Conservation (phyloP, 768 basidiomycete genomes). For the Amanita molliuscula region DNA sequence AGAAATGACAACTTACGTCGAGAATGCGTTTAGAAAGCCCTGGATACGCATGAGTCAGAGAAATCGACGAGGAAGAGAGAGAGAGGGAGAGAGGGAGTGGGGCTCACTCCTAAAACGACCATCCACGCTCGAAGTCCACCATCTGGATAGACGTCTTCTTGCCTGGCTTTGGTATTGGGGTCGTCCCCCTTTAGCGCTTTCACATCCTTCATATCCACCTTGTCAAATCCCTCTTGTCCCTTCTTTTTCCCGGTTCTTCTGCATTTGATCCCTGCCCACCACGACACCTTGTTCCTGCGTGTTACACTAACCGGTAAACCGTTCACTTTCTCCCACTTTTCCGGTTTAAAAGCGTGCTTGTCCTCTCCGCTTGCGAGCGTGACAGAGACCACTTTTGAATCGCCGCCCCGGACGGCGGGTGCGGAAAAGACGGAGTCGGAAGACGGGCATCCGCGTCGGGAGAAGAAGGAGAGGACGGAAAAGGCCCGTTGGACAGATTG, state of each 20-base stretch:
- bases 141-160: conserved; percentile 22
- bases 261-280: not conserved
- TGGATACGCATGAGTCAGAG: conserved; percentile 7
- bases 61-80: too few relatives aligned
- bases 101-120: conserved; percentile 30
- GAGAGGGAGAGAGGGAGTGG: too few relatives aligned
- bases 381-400: not conserved
- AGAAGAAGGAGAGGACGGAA: conserved; percentile 1
- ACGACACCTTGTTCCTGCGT: not conserved
- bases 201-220: not conserved
- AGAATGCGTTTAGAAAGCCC: conserved; percentile 37
- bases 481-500: too few relatives aligned
- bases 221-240: not conserved
- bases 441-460: not conserved
- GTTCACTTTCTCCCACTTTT: not conserved
- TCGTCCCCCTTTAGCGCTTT: not conserved
- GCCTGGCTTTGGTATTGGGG: too few relatives aligned
- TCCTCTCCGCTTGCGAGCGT: not conserved
- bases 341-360: too few relatives aligned
- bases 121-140: conserved; percentile 36
- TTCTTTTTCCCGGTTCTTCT: not conserved
- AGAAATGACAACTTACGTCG: conserved; percentile 23
- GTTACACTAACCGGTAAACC: not conserved
- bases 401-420: not conserved
- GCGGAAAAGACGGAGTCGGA: not conserved